Evolutionary conservation across 495 filamentous ascomycete species (phyloP).

Genomic region (Neurospora sublineolata): DNA sequence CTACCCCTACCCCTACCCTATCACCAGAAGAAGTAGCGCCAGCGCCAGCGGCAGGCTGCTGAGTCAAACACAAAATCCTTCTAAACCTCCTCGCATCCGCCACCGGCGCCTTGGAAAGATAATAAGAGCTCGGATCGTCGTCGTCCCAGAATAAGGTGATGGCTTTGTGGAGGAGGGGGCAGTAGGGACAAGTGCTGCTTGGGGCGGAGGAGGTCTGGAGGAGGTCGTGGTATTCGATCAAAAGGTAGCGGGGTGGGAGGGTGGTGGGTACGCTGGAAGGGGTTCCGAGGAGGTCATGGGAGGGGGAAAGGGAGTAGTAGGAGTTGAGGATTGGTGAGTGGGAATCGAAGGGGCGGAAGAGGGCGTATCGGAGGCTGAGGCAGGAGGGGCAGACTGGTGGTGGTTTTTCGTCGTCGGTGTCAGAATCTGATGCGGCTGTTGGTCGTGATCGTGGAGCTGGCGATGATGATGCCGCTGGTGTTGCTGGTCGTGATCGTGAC

Average conservation of each 20-base stretch:
- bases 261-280: not conserved
- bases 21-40: not conserved
- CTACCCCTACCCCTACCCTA: too few species aligned
- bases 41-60: conserved; percentile 4
- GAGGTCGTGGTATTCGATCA: not conserved
- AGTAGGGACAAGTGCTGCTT: not conserved
- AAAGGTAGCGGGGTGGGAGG: not conserved
- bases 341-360: not conserved
- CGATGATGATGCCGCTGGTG: not conserved
- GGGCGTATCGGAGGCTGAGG: not conserved
- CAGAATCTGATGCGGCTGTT: not conserved
- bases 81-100: not conserved
- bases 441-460: not conserved
- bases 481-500: not conserved
- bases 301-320: not conserved
- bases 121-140: not conserved
- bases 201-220: not conserved
- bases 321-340: not conserved
- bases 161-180: conserved; percentile 2
- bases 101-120: not conserved
- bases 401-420: not conserved
- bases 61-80: not conserved
- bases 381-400: not conserved
- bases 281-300: not conserved
- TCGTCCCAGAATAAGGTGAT: conserved; percentile 5